Percentiles rank a stretch among this genome's conserved stretches.
Evolutionary conservation across 495 filamentous ascomycete genomes (phyloP).

Genomic region (Tetracladium setigerum): DNA sequence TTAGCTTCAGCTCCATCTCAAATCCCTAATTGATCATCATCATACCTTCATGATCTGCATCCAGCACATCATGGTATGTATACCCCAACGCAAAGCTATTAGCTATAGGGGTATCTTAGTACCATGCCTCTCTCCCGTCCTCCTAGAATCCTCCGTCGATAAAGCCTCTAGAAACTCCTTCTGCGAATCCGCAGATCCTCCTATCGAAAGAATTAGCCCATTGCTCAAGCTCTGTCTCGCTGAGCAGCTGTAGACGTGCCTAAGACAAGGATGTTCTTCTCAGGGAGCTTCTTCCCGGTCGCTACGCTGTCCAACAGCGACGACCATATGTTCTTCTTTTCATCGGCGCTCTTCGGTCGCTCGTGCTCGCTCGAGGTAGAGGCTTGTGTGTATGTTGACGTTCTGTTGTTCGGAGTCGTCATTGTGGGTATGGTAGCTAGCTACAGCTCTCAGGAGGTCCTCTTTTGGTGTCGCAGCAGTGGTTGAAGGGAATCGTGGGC

Average conservation of each 20-base stretch:
- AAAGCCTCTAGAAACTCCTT: conserved; percentile 83
- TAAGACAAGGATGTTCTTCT: conserved; percentile 85
- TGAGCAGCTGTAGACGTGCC: conserved; percentile 41
- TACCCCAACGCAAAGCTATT: conserved; percentile 93
- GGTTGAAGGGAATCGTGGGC: too few species aligned
- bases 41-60: conserved; percentile 87
- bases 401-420: conserved; percentile 49
- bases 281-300: conserved; percentile 81
- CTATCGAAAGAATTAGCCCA: conserved; percentile 44
- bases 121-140: conserved; percentile 48
- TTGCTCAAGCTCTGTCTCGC: too few species aligned
- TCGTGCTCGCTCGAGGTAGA: conserved; percentile 35
- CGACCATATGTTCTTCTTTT: conserved; percentile 90
- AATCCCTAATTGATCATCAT: background rate
- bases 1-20: conserved; percentile 13
- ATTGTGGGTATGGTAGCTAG: conserved; percentile 26
- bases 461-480: background rate
- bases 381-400: conserved; percentile 40
- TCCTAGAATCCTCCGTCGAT: conserved; percentile 52
- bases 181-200: conserved; percentile 83
- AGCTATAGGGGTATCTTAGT: conserved; percentile 70
- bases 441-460: background rate
- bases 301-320: conserved; percentile 87
- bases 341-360: conserved; percentile 52
- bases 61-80: conserved; percentile 90